These are phyloP conservation scores for Blastobotrys illinoisensis DNA, from an alignment of 1,139 yeast genomes.

Conservation along the genomic window DNA sequence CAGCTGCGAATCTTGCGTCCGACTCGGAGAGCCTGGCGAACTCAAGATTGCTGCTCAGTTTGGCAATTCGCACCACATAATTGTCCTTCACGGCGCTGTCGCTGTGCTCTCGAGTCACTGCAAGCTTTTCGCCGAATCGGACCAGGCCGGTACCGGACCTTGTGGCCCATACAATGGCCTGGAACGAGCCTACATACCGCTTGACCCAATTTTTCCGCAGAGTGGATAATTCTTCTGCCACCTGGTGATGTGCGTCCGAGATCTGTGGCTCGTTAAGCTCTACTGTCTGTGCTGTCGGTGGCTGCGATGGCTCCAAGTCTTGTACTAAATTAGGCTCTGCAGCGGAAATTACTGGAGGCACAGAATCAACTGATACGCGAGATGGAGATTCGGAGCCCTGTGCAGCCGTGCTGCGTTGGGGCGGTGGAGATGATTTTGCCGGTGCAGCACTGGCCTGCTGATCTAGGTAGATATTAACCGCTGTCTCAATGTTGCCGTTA, in stretches of 20 bases:
- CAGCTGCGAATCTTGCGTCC: conserved; percentile 60
- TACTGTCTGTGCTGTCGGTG: too few relatives aligned
- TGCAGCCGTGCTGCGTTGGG: background rate
- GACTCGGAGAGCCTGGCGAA: conserved; percentile 76
- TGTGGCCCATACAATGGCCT: conserved; percentile 78
- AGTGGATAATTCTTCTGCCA: background rate
- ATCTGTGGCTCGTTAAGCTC: background rate
- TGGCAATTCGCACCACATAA: conserved; percentile 31
- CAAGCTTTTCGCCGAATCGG: conserved; percentile 45
- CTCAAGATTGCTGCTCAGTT: conserved; percentile 42
- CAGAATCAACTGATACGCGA: background rate
- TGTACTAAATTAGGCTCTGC: background rate
- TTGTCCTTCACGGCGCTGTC: conserved; percentile 20
- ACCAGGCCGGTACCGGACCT: conserved; percentile 58
- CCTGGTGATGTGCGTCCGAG: background rate
- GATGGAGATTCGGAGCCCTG: background rate
- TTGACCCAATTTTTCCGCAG: conserved; percentile 23
- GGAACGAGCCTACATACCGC: conserved; percentile 62
- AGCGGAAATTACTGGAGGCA: background rate
- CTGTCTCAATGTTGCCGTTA: conserved; percentile 21
- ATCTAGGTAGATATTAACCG: conserved; percentile 26
- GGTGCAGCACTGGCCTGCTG: background rate
- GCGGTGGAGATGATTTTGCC: conserved; percentile 2
- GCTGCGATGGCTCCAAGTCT: too few relatives aligned
- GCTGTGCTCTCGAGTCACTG: conserved; percentile 30